phyloP scores from a whole-genome alignment of 1,284 basidiomycete genomes.

The Coniferiporia weirii region DNA sequence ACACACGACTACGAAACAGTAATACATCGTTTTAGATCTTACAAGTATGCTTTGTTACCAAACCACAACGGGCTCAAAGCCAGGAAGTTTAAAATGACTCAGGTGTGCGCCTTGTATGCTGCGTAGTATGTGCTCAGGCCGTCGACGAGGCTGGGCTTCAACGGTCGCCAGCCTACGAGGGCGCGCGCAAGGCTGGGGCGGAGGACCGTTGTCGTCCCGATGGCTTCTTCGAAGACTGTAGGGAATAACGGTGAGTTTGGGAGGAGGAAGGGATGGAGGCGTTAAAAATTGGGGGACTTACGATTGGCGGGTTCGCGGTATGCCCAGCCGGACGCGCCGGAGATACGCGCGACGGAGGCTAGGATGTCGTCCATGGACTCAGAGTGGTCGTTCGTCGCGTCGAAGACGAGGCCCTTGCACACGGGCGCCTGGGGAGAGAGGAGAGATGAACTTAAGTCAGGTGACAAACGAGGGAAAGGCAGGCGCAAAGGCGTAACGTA shows the following conservation, averaged over 20 bases:
- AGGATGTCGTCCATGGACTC: conserved; percentile 44
- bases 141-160: conserved; percentile 23
- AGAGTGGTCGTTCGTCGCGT: conserved; percentile 39
- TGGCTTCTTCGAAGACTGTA: conserved; percentile 22
- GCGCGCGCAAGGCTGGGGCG: conserved; percentile 24
- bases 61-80: background rate
- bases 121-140: conserved; percentile 23
- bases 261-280: conserved; percentile 18
- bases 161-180: conserved; percentile 25
- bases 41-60: background rate
- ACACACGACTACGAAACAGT: too few relatives aligned
- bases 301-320: conserved; percentile 32
- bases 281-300: too few relatives aligned
- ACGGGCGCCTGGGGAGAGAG: conserved; percentile 27
- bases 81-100: background rate
- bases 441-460: too few relatives aligned
- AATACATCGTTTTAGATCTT: background rate
- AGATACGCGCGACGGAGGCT: conserved; percentile 36
- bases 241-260: conserved; percentile 13
- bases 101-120: conserved; percentile 21
- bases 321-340: conserved; percentile 33
- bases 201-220: conserved; percentile 19
- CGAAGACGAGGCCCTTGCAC: conserved; percentile 39
- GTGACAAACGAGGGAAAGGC: background rate
- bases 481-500: background rate